phyloP scores from a whole-genome alignment of 345 rosid genomes.

The Populus ilicifolia region DNA sequence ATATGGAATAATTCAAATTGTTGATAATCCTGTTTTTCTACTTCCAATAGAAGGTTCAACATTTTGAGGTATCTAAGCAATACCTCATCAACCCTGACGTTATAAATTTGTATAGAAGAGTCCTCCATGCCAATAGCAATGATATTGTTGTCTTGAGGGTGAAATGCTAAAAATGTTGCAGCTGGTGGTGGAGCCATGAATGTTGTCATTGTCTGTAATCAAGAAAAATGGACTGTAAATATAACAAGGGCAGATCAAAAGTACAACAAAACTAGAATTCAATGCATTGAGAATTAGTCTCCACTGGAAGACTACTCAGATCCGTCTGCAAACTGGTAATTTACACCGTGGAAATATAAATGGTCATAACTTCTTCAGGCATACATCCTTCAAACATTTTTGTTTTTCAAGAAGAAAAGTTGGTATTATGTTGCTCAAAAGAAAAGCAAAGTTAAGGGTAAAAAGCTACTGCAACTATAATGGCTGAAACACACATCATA shows the following conservation, averaged over 20 bases:
- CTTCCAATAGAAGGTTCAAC: slow-evolving; percentile 8
- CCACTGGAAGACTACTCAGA: not conserved
- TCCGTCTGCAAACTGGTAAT: not conserved
- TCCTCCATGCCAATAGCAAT: slow-evolving; percentile 92
- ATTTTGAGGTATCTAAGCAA: slow-evolving; percentile 7
- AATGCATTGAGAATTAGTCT: not conserved
- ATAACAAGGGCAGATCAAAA: not conserved
- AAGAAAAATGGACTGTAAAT: not conserved
- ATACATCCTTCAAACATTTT: not conserved
- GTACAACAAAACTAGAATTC: not conserved
- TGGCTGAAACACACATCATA: not conserved
- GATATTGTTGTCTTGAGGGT: slow-evolving; percentile 65
- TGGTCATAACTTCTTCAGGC: not conserved
- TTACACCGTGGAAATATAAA: not conserved
- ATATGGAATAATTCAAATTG: not conserved
- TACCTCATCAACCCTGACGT: slow-evolving; percentile 67
- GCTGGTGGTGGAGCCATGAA: slow-evolving; percentile 86
- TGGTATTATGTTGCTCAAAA: not conserved
- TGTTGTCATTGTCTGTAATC: slow-evolving; percentile 64
- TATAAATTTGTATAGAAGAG: slow-evolving; percentile 64
- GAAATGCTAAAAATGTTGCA: slow-evolving; percentile 74
- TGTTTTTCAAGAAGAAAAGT: not conserved
- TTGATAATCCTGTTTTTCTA: not conserved
- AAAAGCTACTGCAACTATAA: not conserved
- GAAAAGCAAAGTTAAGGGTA: not conserved